These are phyloP conservation scores for Calonectria montana DNA, from an alignment of 2,329 filamentous ascomycete genomes.

Conservation along the genomic window DNA sequence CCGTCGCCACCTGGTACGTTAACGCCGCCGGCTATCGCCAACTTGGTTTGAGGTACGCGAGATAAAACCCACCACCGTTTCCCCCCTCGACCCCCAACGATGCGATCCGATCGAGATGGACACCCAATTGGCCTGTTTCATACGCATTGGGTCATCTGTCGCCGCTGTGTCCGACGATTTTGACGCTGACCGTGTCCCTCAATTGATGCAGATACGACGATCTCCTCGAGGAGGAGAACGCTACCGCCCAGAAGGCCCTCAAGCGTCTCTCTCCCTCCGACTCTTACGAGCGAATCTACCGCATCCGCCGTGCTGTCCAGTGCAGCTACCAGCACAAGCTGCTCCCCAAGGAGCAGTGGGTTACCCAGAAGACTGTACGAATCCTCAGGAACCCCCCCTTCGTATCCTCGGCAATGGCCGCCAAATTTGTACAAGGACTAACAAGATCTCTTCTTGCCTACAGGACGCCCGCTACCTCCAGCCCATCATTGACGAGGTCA, in stretches of 20 bases:
- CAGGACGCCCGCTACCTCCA: constrained; percentile 67
- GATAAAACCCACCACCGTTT: constrained; percentile 14
- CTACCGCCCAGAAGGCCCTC: constrained; percentile 86
- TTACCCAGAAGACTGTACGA: constrained; percentile 65
- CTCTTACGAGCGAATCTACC: constrained; percentile 96
- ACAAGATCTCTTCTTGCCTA: constrained; percentile 17
- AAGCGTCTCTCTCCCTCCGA: constrained; percentile 91
- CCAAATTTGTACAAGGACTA: constrained; percentile 27
- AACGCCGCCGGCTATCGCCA: constrained; percentile 92
- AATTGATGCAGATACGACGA: constrained; percentile 81
- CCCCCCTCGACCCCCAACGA: constrained; percentile 9
- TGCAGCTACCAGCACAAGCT: constrained; percentile 72
- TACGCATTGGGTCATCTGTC: background rate
- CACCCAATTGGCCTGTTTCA: constrained; percentile 34
- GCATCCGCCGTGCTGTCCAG: constrained; percentile 94
- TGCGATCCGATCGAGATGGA: constrained; percentile 12
- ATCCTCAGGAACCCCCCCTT: background rate
- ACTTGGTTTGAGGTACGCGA: constrained; percentile 84
- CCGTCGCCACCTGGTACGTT: constrained; percentile 88
- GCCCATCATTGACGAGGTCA: constrained; percentile 64
- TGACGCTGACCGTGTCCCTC: constrained; percentile 38
- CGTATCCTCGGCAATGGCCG: constrained; percentile 33
- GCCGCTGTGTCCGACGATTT: background rate
- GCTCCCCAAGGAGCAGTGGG: constrained; percentile 71
- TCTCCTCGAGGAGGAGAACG: constrained; percentile 92